phyloP scores from a whole-genome alignment of 257 asterid genomes.

The Apocynum venetum region DNA sequence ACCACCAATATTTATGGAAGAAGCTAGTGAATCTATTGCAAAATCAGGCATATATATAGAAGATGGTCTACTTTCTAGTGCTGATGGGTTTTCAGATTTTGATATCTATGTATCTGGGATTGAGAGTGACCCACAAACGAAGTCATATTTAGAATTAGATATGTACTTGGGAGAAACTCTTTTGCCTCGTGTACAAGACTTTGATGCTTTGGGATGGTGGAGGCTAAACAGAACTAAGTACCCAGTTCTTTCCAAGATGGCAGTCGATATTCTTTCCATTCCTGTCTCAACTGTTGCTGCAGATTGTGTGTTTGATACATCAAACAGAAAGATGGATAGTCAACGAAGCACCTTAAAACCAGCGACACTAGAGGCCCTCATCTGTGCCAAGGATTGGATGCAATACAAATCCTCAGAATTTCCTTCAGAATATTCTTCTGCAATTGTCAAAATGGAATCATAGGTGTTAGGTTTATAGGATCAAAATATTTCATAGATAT shows the following conservation, averaged over 20 bases:
- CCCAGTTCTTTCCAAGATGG: conserved; percentile 69
- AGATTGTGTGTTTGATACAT: conserved; percentile 52
- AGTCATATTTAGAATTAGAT: conserved; percentile 48
- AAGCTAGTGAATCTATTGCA: conserved; percentile 5
- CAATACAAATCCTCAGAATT: conserved; percentile 29
- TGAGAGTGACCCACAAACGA: conserved; percentile 34
- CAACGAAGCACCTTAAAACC: conserved; percentile 47
- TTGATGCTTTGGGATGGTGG: conserved; percentile 95
- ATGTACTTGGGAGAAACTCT: conserved; percentile 53
- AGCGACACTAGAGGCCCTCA: conserved; percentile 47
- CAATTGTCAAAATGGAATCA: conserved; percentile 30
- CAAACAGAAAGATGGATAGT: conserved; percentile 40
- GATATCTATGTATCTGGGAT: conserved; percentile 27
- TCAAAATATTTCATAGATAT: not conserved
- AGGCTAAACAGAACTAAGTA: conserved; percentile 41
- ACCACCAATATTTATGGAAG: conserved; percentile 16
- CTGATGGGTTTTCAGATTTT: conserved; percentile 17
- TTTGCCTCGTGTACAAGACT: conserved; percentile 61
- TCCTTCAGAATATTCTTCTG: conserved; percentile 9
- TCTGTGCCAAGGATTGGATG: conserved; percentile 85
- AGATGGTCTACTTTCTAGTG: conserved; percentile 7
- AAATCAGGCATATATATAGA: conserved; percentile 14
- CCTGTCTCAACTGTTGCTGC: conserved; percentile 55
- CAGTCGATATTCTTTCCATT: conserved; percentile 65
- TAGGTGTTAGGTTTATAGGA: conserved; percentile 10